Percentiles rank a stretch among this genome's conserved stretches.
These are phyloP conservation scores for Fusarium praegraminearum DNA, from an alignment of 2,329 filamentous ascomycete genomes.

Conservation along the genomic window DNA sequence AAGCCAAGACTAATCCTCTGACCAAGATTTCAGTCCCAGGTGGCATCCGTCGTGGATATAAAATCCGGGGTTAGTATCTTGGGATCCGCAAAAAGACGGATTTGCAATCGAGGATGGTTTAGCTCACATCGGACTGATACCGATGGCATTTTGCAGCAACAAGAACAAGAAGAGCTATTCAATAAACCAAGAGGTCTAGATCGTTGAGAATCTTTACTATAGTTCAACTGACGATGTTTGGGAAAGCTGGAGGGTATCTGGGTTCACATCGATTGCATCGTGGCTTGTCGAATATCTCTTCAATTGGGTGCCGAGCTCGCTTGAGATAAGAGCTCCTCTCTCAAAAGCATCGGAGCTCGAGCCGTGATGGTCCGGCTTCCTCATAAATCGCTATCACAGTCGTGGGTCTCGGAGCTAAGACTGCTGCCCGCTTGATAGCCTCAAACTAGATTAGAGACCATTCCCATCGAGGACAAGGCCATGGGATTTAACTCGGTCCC, in stretches of 20 bases:
- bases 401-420: background rate
- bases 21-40: conserved; percentile 7
- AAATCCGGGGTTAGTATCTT: conserved; percentile 20
- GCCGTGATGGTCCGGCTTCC: conserved; percentile 10
- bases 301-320: background rate
- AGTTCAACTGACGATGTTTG: no score
- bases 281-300: fast-evolving
- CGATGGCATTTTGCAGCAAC: background rate
- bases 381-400: conserved; percentile 15
- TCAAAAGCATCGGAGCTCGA: background rate
- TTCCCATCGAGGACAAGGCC: background rate
- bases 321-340: background rate
- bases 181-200: background rate
- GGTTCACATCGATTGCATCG: background rate
- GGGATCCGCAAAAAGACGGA: conserved; percentile 14
- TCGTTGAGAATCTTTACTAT: no score
- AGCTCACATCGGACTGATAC: conserved; percentile 6
- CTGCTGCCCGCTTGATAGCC: background rate
- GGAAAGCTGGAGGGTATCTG: no score
- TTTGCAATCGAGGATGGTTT: conserved; percentile 2
- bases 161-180: background rate
- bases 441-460: background rate
- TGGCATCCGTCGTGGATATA: conserved; percentile 1
- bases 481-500: background rate
- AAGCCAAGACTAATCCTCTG: background rate